Conservation (phyloP, 2,329 filamentous ascomycete species). For the Phialophora verrucosa region DNA sequence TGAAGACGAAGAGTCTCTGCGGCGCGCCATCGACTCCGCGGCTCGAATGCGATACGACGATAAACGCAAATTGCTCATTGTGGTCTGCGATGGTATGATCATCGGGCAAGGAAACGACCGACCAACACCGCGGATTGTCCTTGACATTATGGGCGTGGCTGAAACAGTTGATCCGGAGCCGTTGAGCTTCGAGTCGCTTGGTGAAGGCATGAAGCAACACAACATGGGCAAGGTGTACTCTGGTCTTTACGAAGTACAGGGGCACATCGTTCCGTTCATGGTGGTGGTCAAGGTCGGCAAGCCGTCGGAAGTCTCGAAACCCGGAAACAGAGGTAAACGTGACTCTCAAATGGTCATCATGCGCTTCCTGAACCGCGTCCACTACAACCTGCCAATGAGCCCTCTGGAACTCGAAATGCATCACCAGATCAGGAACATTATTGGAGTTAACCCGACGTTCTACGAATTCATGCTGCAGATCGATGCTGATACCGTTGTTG, state of each 20-base stretch:
- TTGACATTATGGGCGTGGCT: conserved; percentile 94
- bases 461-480: conserved; percentile 98
- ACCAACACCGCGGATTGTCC: conserved; percentile 90
- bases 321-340: conserved; percentile 98
- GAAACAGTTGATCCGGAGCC: conserved; percentile 94
- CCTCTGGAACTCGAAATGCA: conserved; percentile 97
- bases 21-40: conserved; percentile 94
- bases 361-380: conserved; percentile 98
- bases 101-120: conserved; percentile 97
- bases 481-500: conserved; percentile 95
- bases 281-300: conserved; percentile 96
- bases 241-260: conserved; percentile 94
- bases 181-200: conserved; percentile 93
- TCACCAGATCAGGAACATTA: conserved; percentile 98
- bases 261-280: conserved; percentile 96
- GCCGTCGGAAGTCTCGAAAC: conserved; percentile 72
- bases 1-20: conserved; percentile 95
- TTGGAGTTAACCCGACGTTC: conserved; percentile 96
- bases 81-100: conserved; percentile 99
- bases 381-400: conserved; percentile 96
- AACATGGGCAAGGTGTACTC: conserved; percentile 99
- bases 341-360: conserved; percentile 98
- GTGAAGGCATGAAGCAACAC: conserved; percentile 95
- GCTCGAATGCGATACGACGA: conserved; percentile 97
- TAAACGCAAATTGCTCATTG: conserved; percentile 91